Evolutionary conservation across 2,329 filamentous ascomycete species (phyloP).

Genomic region (Dactylella cylindrospora): DNA sequence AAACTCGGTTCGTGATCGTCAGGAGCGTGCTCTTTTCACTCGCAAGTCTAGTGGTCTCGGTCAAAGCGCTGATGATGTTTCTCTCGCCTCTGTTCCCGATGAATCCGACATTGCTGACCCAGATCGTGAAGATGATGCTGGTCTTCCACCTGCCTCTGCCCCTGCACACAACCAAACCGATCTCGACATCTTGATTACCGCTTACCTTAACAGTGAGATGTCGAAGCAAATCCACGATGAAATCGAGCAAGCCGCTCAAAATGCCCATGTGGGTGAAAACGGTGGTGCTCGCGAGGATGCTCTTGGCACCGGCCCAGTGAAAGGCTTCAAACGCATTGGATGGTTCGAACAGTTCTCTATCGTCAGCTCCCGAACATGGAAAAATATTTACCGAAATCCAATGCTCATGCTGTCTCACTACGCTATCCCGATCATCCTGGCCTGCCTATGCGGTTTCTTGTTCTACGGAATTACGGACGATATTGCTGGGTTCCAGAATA

Average conservation of each 20-base stretch:
- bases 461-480: slow-evolving; percentile 97
- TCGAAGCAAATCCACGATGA: slow-evolving; percentile 73
- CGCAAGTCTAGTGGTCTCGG: slow-evolving; percentile 61
- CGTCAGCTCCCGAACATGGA: slow-evolving; percentile 88
- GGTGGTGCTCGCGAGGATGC: slow-evolving; percentile 55
- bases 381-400: slow-evolving; percentile 93
- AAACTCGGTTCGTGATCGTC: slow-evolving; percentile 78
- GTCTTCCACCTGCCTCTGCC: slow-evolving; percentile 56
- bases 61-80: slow-evolving; percentile 62
- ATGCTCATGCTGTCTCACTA: slow-evolving; percentile 99
- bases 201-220: slow-evolving; percentile 77
- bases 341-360: slow-evolving; percentile 82
- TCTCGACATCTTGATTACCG: slow-evolving; percentile 75
- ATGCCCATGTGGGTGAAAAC: slow-evolving; percentile 68
- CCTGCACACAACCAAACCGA: slow-evolving; percentile 67
- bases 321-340: slow-evolving; percentile 79
- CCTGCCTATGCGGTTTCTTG: slow-evolving; percentile 80
- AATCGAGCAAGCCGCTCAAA: slow-evolving; percentile 66
- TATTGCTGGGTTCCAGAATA: slow-evolving; percentile 95
- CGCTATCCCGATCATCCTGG: slow-evolving; percentile 90
- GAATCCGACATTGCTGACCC: slow-evolving; percentile 38
- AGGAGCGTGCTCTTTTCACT: slow-evolving; percentile 88
- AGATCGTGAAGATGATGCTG: slow-evolving; percentile 54
- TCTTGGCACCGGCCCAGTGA: slow-evolving; percentile 63
- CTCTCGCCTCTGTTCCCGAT: slow-evolving; percentile 55